These are phyloP conservation scores for Ceratobasidium sp. DNA, from an alignment of 1,284 basidiomycete genomes.

Conservation along the genomic window DNA sequence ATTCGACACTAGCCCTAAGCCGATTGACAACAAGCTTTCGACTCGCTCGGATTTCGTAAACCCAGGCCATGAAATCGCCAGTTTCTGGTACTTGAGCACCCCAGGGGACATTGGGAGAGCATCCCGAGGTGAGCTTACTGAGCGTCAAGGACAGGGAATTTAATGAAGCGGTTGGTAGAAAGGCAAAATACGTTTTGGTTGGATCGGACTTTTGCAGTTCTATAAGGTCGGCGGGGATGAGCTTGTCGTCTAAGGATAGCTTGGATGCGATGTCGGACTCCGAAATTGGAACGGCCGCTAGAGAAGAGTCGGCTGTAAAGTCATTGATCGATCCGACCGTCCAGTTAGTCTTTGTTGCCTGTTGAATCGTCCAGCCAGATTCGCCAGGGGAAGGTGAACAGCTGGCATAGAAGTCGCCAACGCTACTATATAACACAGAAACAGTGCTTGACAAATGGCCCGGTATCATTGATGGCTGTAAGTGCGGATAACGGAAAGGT, in stretches of 20 bases:
- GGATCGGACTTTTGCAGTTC: background rate
- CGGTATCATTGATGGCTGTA: background rate
- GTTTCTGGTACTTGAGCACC: background rate
- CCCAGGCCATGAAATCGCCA: background rate
- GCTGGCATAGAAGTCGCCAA: background rate
- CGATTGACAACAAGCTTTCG: background rate
- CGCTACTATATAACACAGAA: background rate
- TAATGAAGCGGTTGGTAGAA: background rate
- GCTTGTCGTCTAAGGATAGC: background rate
- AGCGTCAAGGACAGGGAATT: background rate
- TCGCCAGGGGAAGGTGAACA: background rate
- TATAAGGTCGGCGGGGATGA: background rate
- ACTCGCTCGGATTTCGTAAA: background rate
- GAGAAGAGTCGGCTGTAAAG: background rate
- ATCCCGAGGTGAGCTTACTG: background rate
- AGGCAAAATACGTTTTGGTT: background rate
- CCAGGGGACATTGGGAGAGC: background rate
- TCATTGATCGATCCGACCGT: background rate
- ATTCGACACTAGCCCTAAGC: background rate
- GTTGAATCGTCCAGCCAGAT: background rate
- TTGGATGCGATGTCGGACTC: background rate
- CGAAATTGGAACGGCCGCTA: background rate
- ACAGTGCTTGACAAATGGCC: background rate
- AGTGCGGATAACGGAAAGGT: background rate
- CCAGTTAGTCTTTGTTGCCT: background rate